Evolutionary conservation across 176 grass and related monocot genomes (phyloP), one percentile per base, ranked within the genome.

Genomic region (Aegilops bicornis): DNA sequence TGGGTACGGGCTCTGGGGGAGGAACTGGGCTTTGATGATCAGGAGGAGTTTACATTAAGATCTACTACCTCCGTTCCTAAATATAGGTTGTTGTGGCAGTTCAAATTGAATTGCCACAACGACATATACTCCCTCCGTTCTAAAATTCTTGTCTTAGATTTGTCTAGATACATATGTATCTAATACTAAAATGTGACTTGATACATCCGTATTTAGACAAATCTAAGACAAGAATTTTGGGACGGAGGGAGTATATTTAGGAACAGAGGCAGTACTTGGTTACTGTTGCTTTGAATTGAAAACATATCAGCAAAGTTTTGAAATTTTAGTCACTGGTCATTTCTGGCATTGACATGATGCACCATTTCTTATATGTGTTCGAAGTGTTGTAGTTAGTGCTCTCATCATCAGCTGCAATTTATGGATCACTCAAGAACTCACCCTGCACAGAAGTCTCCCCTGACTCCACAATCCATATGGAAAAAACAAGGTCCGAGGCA

Each of bases 401-500:
- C 79, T 58, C 96, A 79, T 98, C 96, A 30, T 98, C 96, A 84
- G 93, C 96, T 80, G 89, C 96, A 77, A 91, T 98, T 40, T 98
- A 98, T 86, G 96, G 96, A 73, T 91, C 91, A 84, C 90, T 93
- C 59, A 89, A 88, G 59, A 94, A 90, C 73, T 89, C 92, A 73
- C 93, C 96, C 1, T 98, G 93, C 61, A 98, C 93, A 81, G 96
- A 98, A 86, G 93, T 95, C 89, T 84, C 88, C 96, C 91, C 79
- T 98, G 48, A 89, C 87, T 86, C 90, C 96, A 93, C 84, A 98
- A 95, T 77, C 96, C 96, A 77, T 98, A 95, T 92, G 96, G 93
- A 40, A 91, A 91, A 92, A 98, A 91, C 23, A 95, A 95, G 93
- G 96, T 98, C 29, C 22, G 23, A 19, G 66, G 58, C 43, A 29